Evolutionary conservation across 1,284 basidiomycete genomes (phyloP), one percentile per base, ranked within the genome.

Genomic region (Ustilago bromivora): DNA sequence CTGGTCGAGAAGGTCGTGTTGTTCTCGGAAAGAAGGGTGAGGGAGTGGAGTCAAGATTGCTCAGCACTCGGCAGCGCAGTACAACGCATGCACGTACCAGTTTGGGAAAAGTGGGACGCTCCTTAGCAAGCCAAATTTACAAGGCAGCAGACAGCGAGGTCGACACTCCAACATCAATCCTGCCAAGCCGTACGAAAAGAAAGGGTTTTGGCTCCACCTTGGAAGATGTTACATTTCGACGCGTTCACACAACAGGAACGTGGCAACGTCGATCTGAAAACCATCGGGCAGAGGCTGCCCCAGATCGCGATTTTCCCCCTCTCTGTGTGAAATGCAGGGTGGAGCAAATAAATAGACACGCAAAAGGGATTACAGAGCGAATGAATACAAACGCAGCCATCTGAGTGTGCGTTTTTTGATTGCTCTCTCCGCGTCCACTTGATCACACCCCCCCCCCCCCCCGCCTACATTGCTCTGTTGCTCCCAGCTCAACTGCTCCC

Each of bases 301-400:
- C 9, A 17, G 28, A 28, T 51, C 28, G 31, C 13, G 28, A 49
- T 23, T 31, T 31, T 49, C 13, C 46, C n/a, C 13, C 23, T 19
- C 9, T 19, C 13, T 46, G 3, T 46, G 31, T 41, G 23, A 36
- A 41, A 47, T 62, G 52, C 52, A 55, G 60, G 60, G 60, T 62
- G 60, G 60, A 62, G 60, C 60, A 62, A 47, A 62, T 53, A 62
- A 54, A 55, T 17, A 35, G 31, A 28, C 31, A 19, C 19, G n/a
- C 10, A 55, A 40, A 8, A 9, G 51, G 12, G 7, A 34, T 31
- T 61, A 43, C 19, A 60, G 15, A 17, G 40, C 40, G 31, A 61
- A 53, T 53, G 31, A 61, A 53, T 53, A 53, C 59, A 54, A 55
- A 55, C 23, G 60, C 52, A 62, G 55, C 34, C 46, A 58, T 38